phyloP scores from a whole-genome alignment of 2,329 filamentous ascomycete species.

The Diaporthe velutina region DNA sequence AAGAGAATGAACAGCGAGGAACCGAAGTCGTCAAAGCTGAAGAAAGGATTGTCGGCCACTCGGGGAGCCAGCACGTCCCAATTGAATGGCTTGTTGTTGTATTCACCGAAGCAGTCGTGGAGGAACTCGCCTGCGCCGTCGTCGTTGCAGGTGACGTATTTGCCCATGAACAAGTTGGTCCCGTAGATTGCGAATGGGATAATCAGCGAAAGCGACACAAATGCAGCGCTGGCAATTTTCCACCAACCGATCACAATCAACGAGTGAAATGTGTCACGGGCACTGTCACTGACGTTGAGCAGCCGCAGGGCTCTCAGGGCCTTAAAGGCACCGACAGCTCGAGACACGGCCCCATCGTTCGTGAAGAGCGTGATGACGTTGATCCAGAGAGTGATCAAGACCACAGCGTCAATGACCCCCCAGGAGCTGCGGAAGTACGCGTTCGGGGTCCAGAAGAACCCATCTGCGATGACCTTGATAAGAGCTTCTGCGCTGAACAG shows the following conservation, averaged over 20 bases:
- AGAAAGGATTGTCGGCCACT: conserved; percentile 84
- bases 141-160: conserved; percentile 86
- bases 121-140: conserved; percentile 69
- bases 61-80: conserved; percentile 90
- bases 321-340: conserved; percentile 97
- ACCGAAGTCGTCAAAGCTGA: conserved; percentile 95
- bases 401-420: conserved; percentile 94
- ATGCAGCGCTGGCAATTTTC: conserved; percentile 93
- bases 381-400: conserved; percentile 94
- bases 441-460: conserved; percentile 96
- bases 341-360: conserved; percentile 86
- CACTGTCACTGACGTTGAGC: conserved; percentile 96
- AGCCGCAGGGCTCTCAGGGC: conserved; percentile 90
- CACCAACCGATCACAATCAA: conserved; percentile 93
- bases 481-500: conserved; percentile 88
- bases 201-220: conserved; percentile 92
- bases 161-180: conserved; percentile 89
- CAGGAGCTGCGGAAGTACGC: conserved; percentile 97
- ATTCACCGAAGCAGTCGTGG: conserved; percentile 88
- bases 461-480: conserved; percentile 96
- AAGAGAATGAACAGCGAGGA: conserved; percentile 95
- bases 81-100: conserved; percentile 78
- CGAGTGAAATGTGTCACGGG: conserved; percentile 95
- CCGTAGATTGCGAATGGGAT: conserved; percentile 98
- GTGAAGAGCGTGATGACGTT: conserved; percentile 88